Evolutionary conservation across 148 eudicot genomes (phyloP), one percentile per base, ranked within the genome.

Genomic region (Cornus kousa): DNA sequence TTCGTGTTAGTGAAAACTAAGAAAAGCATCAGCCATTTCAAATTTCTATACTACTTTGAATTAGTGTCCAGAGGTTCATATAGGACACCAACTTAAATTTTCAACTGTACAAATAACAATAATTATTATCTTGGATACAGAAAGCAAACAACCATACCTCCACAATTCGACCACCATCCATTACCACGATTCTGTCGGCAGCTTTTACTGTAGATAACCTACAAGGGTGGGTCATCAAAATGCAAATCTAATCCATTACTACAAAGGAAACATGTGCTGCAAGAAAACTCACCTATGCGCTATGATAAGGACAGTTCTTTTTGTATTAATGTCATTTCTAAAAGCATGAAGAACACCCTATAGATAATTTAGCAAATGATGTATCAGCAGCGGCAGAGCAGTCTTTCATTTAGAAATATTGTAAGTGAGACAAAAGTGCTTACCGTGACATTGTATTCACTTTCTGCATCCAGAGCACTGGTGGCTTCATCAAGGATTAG

Each of bases 401-500:
- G 23, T 22, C 2, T 35, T 80, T 31, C 11, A 48, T 22, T 11
- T 48, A 8, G 12, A 48, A 11, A 48, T 11, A 7, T 48, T 13
- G 64, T 0, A 13, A 14, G 14, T 57, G 64, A 20, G 57, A 69
- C 28, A 43, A 57, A 65, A 39, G 19, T 23, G 72, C 83, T 74
- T 80, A 88, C 90, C 8, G 83, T 60, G 17, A 88, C 80, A 80
- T 82, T 37, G 74, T 80, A 82, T 76, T 88, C 88, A 82, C 81
- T 88, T 84, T 88, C 88, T 11, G 85, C 86, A 78, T 88, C 90
- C 65, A 88, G 84, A 76, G 90, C 88, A 71, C 90, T 88, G 77
- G 90, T 86, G 74, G 88, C 80, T 80, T 88, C 88, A 73, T 88
- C 90, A 37, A 88, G 82, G 62, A 88, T 84, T 67, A 88, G 62